These are phyloP conservation scores for Cercospora sojina DNA, from an alignment of 2,329 filamentous ascomycete genomes.

Conservation along the genomic window DNA sequence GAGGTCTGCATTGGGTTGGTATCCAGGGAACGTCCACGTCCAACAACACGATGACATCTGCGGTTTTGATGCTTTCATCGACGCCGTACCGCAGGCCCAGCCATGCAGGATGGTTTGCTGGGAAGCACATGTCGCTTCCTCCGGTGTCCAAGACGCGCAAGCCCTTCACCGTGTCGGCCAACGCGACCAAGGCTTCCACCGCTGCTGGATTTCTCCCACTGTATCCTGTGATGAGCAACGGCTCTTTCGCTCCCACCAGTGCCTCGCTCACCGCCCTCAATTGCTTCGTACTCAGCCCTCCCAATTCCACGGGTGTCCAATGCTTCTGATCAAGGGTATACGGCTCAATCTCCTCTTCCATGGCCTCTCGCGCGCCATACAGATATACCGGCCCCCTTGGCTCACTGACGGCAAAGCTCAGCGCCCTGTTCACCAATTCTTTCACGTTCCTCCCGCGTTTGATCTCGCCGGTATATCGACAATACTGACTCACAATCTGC, in stretches of 20 bases:
- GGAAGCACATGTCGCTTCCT: conserved; percentile 80
- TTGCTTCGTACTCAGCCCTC: conserved; percentile 58
- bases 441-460: conserved; percentile 83
- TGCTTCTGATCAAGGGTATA: conserved; percentile 66
- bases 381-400: conserved; percentile 80
- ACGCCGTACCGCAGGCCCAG: conserved; percentile 68
- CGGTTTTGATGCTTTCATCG: conserved; percentile 69
- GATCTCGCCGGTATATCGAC: conserved; percentile 77
- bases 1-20: conserved; percentile 67
- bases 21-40: conserved; percentile 96
- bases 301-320: conserved; percentile 70
- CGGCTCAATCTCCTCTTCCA: conserved; percentile 79
- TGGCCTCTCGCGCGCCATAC: conserved; percentile 73
- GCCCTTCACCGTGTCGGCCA: conserved; percentile 67
- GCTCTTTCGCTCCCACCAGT: conserved; percentile 62
- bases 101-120: conserved; percentile 62
- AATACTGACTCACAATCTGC: conserved; percentile 79
- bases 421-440: conserved; percentile 80
- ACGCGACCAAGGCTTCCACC: conserved; percentile 61
- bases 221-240: conserved; percentile 70
- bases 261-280: conserved; percentile 62
- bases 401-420: conserved; percentile 76
- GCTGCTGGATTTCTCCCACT: conserved; percentile 66
- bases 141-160: conserved; percentile 73
- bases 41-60: conserved; percentile 80